Evolutionary conservation across 2,329 filamentous ascomycete species (phyloP).

Genomic region (Trichoderma sp.): DNA sequence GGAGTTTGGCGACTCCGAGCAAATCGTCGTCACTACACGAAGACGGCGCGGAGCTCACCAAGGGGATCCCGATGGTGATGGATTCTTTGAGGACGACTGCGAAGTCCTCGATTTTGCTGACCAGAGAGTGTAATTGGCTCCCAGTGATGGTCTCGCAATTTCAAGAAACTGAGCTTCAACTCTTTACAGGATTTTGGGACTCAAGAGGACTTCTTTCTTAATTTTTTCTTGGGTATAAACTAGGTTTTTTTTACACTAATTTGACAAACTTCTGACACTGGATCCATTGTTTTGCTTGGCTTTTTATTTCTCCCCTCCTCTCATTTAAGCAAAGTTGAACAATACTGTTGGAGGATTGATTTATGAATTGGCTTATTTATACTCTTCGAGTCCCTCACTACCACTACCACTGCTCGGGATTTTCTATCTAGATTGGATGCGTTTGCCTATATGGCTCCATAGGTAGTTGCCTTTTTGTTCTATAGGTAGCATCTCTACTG

Average conservation of each 20-base stretch:
- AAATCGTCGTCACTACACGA: conserved; percentile 81
- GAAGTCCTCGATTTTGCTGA: conserved; percentile 88
- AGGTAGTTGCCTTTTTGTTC: conserved; percentile 17
- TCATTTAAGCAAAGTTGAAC: conserved; percentile 21
- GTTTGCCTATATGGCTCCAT: conserved; percentile 30
- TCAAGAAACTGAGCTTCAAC: not conserved
- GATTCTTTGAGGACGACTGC: conserved; percentile 91
- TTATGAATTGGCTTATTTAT: conserved; percentile 22
- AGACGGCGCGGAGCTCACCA: conserved; percentile 60
- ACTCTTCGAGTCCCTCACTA: conserved; percentile 22
- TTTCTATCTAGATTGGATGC: conserved; percentile 35
- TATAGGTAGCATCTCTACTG: conserved; percentile 19
- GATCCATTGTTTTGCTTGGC: conserved; percentile 24
- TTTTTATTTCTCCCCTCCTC: not conserved
- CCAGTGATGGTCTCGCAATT: not conserved
- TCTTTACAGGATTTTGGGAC: conserved; percentile 3
- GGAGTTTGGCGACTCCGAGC: conserved; percentile 66
- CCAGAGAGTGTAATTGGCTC: conserved; percentile 57
- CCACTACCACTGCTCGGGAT: conserved; percentile 26
- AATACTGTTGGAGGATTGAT: conserved; percentile 24
- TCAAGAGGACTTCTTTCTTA: conserved; percentile 4
- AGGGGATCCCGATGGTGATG: conserved; percentile 62
- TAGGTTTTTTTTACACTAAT: conserved; percentile 31
- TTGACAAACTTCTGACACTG: conserved; percentile 24
- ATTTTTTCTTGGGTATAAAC: conserved; percentile 21